Evolutionary conservation across 2,329 filamentous ascomycete species (phyloP).

Genomic region (Apiospora pterosperma): DNA sequence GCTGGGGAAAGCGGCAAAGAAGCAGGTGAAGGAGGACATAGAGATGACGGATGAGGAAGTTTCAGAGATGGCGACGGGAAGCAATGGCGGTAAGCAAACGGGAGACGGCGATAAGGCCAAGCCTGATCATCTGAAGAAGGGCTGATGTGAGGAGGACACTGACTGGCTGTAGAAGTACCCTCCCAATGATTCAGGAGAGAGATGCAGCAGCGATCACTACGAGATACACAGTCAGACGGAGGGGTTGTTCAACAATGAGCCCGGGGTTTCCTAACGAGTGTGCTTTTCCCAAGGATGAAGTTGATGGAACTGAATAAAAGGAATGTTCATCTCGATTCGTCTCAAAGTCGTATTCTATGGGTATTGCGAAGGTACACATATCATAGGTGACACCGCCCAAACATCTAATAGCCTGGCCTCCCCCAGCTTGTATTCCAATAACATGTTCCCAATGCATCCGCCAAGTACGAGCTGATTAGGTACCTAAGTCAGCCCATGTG

Average conservation of each 20-base stretch:
- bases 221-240: neutral
- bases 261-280: neutral
- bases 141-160: neutral
- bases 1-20: too few species aligned
- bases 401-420: neutral
- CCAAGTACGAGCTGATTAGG: neutral
- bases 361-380: neutral
- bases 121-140: neutral
- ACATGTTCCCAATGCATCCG: neutral
- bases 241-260: neutral
- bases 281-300: neutral
- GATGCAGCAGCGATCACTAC: too few species aligned
- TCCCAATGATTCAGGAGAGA: too few species aligned
- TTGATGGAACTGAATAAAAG: neutral
- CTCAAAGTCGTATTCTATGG: slow-evolving; percentile 4
- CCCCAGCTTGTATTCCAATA: neutral
- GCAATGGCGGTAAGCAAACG: too few species aligned
- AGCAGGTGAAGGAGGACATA: too few species aligned
- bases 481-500: too few species aligned
- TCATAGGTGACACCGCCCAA: neutral
- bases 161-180: too few species aligned
- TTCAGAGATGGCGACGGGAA: too few species aligned
- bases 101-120: too few species aligned
- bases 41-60: too few species aligned
- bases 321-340: neutral